Evolutionary conservation across 352 stramenopile genomes (phyloP), one percentile per base, ranked within the genome.

Genomic region (Pythium vanterpoolii): DNA sequence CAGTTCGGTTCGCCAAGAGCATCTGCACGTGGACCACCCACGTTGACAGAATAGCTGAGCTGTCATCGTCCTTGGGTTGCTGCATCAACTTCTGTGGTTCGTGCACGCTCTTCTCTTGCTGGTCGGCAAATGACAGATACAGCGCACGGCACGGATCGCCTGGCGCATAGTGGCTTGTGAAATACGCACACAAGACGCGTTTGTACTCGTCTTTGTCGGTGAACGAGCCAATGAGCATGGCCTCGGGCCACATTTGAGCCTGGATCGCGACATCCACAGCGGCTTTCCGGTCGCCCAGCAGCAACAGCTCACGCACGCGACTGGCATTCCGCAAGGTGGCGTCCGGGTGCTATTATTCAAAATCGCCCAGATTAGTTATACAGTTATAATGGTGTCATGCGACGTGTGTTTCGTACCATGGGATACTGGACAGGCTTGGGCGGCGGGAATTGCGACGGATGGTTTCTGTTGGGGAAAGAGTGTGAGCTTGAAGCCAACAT

Each of bases 181-280:
- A 70, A 47, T 90, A 96, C 21, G 73, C 71, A 19, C 77, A 76
- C 38, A 96, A 44, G 2, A 93, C 87, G 31, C 81, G 79, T 70
- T 83, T 91, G 71, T 94, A 96, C 58, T 91, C 79, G 39, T 93
- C 84, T 26, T 90, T 90, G 61, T 89, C 83, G 1, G 83, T 91
- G 62, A 91, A 92, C 7, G 83, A 93, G 27, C 79, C 84, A 42
- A 96, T 89, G 2, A 96, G 69, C 74, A 96, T 93, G 2, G 86
- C 86, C 66, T 96, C 83, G 0, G 86, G 79, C 86, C 86, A 96
- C 79, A 96, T 89, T 34, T 94, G 78, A 11, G 82, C 76, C 27
- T 74, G 64, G 33, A 91, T 89, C n/a, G 86, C 83, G n/a, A 79
- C 58, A 50, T 87, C 83, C 26, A 94, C 77, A 3, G 86, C 83